A percentile compares a stretch with the other conserved stretches of the same genome.
These are phyloP conservation scores for Citrus trifoliata DNA, from an alignment of 345 rosid genomes.

Conservation along the genomic window DNA sequence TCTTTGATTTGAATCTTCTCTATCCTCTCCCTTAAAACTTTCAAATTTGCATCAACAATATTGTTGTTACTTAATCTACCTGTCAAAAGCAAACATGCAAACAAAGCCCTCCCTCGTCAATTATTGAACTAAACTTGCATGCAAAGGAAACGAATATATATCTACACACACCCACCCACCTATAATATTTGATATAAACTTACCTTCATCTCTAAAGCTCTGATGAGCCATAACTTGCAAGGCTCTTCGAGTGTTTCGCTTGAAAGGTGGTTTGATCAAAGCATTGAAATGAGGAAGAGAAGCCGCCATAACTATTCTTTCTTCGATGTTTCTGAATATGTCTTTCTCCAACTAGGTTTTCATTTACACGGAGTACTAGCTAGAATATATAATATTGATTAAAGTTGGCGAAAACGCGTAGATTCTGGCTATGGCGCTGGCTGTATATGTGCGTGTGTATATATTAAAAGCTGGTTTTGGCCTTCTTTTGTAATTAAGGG, in stretches of 20 bases:
- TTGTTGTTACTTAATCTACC: constrained; percentile 24
- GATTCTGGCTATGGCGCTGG: background rate
- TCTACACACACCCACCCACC: no score
- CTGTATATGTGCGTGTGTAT: background rate
- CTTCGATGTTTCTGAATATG: background rate
- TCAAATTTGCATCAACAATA: constrained; percentile 41
- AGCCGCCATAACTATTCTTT: constrained; percentile 4
- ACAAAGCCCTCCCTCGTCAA: background rate
- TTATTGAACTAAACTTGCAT: background rate
- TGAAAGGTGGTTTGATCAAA: background rate
- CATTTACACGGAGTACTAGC: background rate
- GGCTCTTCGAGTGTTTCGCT: background rate
- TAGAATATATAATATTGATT: background rate
- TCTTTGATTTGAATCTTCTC: constrained; percentile 44
- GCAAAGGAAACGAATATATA: background rate
- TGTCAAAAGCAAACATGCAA: background rate
- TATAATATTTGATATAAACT: background rate
- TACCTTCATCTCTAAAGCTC: constrained; percentile 39
- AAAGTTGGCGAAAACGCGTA: background rate
- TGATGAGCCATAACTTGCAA: constrained; percentile 30
- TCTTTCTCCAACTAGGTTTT: background rate
- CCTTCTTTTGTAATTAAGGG: background rate
- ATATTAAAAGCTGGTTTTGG: background rate
- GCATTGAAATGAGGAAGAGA: background rate
- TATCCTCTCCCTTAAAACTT: constrained; percentile 44